Evolutionary conservation across 1,284 basidiomycete genomes (phyloP).

Genomic region (Coriolopsis trogii): DNA sequence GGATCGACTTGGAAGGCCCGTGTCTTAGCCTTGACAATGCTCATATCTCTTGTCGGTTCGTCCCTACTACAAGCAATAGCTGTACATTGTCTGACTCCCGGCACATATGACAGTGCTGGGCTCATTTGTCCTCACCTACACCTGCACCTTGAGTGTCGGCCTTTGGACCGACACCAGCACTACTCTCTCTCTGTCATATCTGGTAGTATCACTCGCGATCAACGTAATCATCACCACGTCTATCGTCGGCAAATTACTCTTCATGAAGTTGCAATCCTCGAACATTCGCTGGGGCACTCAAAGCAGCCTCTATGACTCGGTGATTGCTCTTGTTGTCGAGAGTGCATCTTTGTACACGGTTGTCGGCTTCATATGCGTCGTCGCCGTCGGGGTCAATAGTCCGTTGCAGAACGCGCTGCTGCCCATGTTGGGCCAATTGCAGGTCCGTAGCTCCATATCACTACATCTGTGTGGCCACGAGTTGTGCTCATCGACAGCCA

Average conservation of each 20-base stretch:
- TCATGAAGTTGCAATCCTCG: no score
- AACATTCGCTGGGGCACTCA: not conserved
- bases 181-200: conserved; percentile 32
- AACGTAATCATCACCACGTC: conserved; percentile 33
- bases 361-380: conserved; percentile 33
- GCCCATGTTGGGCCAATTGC: conserved; percentile 40
- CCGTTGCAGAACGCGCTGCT: conserved; percentile 37
- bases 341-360: conserved; percentile 35
- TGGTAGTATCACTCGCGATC: conserved; percentile 33
- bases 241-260: no score
- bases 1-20: not conserved
- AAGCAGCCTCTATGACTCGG: conserved; percentile 24
- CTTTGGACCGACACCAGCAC: conserved; percentile 26
- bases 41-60: conserved; percentile 23
- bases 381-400: conserved; percentile 33
- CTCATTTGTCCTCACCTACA: no score
- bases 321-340: conserved; percentile 32
- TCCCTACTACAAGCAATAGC: no score
- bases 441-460: conserved; percentile 29
- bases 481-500: conserved; percentile 1
- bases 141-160: conserved; percentile 27
- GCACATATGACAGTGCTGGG: no score
- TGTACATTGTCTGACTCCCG: no score
- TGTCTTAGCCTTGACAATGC: not conserved
- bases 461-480: not conserved